Percentiles rank a stretch among this genome's conserved stretches.
phyloP scores from a whole-genome alignment of 2,329 filamentous ascomycete species.

The Cytospora schulzeri region DNA sequence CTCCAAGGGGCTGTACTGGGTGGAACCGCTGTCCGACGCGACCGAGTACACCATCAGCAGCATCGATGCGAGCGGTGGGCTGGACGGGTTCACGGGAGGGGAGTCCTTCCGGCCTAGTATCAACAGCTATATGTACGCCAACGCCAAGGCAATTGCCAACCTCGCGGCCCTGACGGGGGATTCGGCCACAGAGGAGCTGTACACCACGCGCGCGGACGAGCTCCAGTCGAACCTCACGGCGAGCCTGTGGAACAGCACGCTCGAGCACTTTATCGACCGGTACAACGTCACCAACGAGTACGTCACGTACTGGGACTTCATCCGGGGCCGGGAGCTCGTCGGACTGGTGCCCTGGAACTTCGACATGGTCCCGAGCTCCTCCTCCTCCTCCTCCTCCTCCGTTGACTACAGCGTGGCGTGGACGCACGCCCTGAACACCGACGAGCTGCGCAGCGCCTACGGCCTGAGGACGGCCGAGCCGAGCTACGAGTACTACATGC shows the following conservation, averaged over 20 bases:
- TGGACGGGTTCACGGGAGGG: constrained; percentile 44
- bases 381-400: constrained; percentile 34
- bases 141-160: constrained; percentile 44
- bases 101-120: constrained; percentile 46
- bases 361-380: constrained; percentile 42
- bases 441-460: constrained; percentile 28
- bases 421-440: constrained; percentile 40
- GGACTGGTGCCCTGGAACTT: constrained; percentile 47
- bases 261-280: constrained; percentile 47
- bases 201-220: constrained; percentile 36
- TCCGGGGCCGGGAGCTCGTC: constrained; percentile 46
- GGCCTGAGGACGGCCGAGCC: constrained; percentile 47
- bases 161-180: constrained; percentile 39
- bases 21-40: constrained; percentile 46
- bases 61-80: constrained; percentile 44
- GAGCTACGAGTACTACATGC: constrained; percentile 48
- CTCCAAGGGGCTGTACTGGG: constrained; percentile 44
- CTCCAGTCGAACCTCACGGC: constrained; percentile 42
- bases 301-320: constrained; percentile 43
- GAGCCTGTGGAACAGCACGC: constrained; percentile 46
- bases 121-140: constrained; percentile 48
- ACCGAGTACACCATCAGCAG: constrained; percentile 49
- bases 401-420: constrained; percentile 40
- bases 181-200: constrained; percentile 29
- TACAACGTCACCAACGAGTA: constrained; percentile 42